Evolutionary conservation across 202 grass and related monocot genomes (phyloP), one percentile per base, ranked within the genome.

Genomic region (Dendrocalamus latiflorus): DNA sequence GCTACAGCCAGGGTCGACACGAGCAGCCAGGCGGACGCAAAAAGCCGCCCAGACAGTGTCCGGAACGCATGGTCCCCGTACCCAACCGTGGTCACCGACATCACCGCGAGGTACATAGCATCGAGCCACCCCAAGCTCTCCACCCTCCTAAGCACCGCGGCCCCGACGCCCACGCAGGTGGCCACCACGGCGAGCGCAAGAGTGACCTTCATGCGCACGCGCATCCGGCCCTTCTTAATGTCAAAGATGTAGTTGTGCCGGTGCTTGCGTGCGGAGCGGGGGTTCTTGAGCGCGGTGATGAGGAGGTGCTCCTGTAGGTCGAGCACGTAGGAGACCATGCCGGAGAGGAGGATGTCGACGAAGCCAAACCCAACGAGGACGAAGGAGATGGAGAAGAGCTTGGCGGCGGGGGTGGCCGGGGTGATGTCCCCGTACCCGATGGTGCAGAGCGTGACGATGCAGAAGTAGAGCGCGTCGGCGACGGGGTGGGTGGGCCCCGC

Each of bases 381-480:
- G n/a, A n/a, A 98, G 2, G 88, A 84, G 71, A 98, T 98, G 12
- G 95, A 93, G 92, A 98, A 98, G 70, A 98, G 69, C 86, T 98
- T 98, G 22, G 95, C 95, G 0, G 83, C 57, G 0, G 95, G 88
- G 4, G 92, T 94, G 34, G 84, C 81, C 0, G 95, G 95, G 6
- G 95, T 97, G 81, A 97, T 97, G 67, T 97, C 95, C 0, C 95
- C 95, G 45, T 97, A 94, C 0, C 95, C 95, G 50, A 97, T 97
- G 0, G 95, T 97, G 83, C 95, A 97, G 92, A 97, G 93, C 33
- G 95, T 97, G 26, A 97, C 95, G 71, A 97, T 97, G 72, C 92
- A 97, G 88, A 97, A 97, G 81, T 97, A 97, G 22, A 94, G 88
- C n/a, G n/a, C n/a, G n/a, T n/a, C n/a, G n/a, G n/a, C n/a, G n/a